These are phyloP conservation scores for Aspergillus kassunensis DNA, from an alignment of 495 filamentous ascomycete species.

Conservation along the genomic window DNA sequence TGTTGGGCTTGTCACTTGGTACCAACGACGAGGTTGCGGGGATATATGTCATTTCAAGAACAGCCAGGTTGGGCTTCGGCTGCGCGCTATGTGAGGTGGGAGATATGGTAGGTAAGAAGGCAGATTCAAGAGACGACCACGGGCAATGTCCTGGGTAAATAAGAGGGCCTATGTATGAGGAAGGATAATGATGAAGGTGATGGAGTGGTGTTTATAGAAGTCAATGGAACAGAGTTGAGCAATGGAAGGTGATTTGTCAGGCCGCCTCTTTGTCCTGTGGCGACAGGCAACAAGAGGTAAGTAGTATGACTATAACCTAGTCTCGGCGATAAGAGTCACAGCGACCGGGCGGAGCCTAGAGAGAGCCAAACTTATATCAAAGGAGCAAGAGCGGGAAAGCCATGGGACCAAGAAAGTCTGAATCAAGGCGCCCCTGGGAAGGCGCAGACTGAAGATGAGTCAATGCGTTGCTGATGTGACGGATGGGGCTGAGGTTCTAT, in stretches of 20 bases:
- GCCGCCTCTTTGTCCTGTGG: conserved; percentile 34
- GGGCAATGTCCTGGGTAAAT: conserved; percentile 6
- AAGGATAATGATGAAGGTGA: conserved; percentile 17
- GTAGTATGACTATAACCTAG: conserved; percentile 11
- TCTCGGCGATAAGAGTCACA: conserved; percentile 25
- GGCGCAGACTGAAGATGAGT: conserved; percentile 19
- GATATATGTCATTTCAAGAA: conserved; percentile 27
- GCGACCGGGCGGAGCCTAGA: background rate
- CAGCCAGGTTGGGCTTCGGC: background rate
- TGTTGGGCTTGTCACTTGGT: conserved; percentile 30
- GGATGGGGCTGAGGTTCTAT: conserved; percentile 18
- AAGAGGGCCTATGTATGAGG: background rate
- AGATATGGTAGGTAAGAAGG: background rate
- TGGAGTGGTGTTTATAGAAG: conserved; percentile 34
- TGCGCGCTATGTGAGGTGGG: background rate
- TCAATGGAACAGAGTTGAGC: conserved; percentile 32
- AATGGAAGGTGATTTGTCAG: conserved; percentile 41
- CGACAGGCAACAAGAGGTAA: conserved; percentile 24
- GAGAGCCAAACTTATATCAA: conserved; percentile 1
- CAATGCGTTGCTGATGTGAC: conserved; percentile 22
- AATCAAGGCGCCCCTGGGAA: conserved; percentile 8
- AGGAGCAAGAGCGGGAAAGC: background rate
- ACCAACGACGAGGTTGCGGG: conserved; percentile 20
- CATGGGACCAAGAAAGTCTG: background rate
- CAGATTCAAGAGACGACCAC: background rate